phyloP scores from a whole-genome alignment of 768 basidiomycete genomes.

The Boletus coccyginus region DNA sequence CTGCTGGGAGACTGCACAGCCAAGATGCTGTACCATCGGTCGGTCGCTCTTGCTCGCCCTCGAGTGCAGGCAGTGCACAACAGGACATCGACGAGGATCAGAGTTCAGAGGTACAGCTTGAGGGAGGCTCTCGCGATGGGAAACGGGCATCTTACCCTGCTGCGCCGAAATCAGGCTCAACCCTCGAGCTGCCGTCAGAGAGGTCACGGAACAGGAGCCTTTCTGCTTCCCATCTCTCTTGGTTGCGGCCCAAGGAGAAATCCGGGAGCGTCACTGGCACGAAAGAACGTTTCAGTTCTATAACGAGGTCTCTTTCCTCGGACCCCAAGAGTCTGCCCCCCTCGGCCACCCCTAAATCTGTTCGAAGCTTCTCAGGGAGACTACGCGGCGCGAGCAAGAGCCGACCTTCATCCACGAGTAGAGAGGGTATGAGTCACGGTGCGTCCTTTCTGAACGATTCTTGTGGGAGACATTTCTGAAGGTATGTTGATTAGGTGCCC shows the following conservation, averaged over 20 bases:
- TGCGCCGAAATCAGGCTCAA: slow-evolving; percentile 1
- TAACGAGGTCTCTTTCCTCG: slow-evolving; percentile 17
- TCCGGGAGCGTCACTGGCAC: slow-evolving; percentile 1
- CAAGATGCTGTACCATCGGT: slow-evolving; percentile 67
- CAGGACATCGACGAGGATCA: background rate
- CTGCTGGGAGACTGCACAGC: slow-evolving; percentile 67
- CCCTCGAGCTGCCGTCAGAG: slow-evolving; percentile 18
- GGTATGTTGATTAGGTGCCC: slow-evolving; percentile 18
- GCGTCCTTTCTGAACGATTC: background rate
- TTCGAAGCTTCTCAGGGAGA: slow-evolving; percentile 22
- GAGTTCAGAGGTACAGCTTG: background rate
- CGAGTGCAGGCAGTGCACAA: background rate
- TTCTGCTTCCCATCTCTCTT: slow-evolving; percentile 60
- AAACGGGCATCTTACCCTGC: slow-evolving; percentile 24
- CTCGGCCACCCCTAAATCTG: slow-evolving; percentile 5
- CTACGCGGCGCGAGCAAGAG: slow-evolving; percentile 21
- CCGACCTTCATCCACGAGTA: slow-evolving; percentile 13
- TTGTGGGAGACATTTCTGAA: background rate
- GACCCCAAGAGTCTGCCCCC: slow-evolving; percentile 7
- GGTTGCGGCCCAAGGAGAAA: slow-evolving; percentile 43
- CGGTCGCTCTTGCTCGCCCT: slow-evolving; percentile 31
- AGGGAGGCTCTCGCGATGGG: slow-evolving; percentile 11
- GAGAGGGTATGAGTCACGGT: slow-evolving; percentile 16
- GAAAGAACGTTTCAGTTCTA: slow-evolving; percentile 10
- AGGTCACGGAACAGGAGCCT: slow-evolving; percentile 46